Base-by-base conservation (phyloP, 306 rosid species). In the Prunus fruticosa region DNA sequence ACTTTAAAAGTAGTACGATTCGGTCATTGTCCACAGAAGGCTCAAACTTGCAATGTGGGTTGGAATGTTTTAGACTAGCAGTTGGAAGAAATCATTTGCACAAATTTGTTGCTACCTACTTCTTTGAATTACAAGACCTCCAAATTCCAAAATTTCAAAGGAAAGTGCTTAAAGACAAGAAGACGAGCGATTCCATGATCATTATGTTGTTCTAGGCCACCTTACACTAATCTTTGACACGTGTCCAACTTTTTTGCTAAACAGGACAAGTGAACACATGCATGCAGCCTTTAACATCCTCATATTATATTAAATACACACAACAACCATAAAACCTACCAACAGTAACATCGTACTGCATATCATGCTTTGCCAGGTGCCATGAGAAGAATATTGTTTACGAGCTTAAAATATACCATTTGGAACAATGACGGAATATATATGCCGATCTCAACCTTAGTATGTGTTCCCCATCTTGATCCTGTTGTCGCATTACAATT, bases 161-260 rank as follows among this genome's bases (percentile, higher is more conserved):
- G 19, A 45, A 73, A 73, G 43, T 43, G 68, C 27, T 43, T 58
- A 43, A 60, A 6, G 76, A 58, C 27, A 43, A 23, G n/a, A 5
- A 18, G 14, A 7, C 18, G 15, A 0, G 12, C 11, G 5, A 30
- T n/a, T 30, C 30, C 8, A 32, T 19, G 75, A 20, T 52, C 27
- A 30, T 52, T 30, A 8, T 34, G 38, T 32, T 34, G 23, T 52
- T 53, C 11, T 72, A 56, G 22, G 65, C 56, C 43, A 58, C 54
- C 66, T 30, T 38, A 23, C 76, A 1, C 57, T 43, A 43, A 58
- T 58, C 18, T 58, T 3, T 57, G 77, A 73, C 77, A 58, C 68
- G 68, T 73, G 25, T n/a, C 43, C 27, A 43, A 2, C 45, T 27
- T 73, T 45, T 25, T 46, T 43, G 41, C 23, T 1, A 15, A 46